Conservation (phyloP, 1,139 yeast species). For the Yamadazyma oceani region DNA sequence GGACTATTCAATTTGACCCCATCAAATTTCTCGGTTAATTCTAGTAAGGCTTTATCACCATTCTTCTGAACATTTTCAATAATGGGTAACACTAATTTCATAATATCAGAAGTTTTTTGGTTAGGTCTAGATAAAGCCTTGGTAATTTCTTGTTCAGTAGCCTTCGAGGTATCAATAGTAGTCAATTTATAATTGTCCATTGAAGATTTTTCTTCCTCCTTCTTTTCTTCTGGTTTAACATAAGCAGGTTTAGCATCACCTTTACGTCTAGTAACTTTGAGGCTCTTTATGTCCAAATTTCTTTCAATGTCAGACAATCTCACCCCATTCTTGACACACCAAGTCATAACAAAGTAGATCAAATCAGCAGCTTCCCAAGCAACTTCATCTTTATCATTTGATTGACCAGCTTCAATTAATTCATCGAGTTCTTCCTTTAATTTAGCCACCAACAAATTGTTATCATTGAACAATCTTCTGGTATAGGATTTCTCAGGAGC, state of each 20-base stretch:
- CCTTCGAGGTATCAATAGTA: constrained; percentile 51
- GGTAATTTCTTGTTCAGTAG: constrained; percentile 46
- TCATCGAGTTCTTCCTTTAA: constrained; percentile 97
- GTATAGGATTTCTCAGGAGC: constrained; percentile 96
- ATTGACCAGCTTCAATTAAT: constrained; percentile 72
- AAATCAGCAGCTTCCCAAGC: constrained; percentile 99
- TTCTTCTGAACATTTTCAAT: constrained; percentile 69
- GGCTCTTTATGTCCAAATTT: constrained; percentile 78
- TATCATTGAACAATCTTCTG: constrained; percentile 79
- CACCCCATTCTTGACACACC: constrained; percentile 81
- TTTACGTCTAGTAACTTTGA: constrained; percentile 86
- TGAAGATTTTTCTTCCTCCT: constrained; percentile 9
- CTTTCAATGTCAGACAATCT: constrained; percentile 76
- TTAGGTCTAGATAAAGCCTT: constrained; percentile 82
- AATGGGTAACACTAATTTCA: constrained; percentile 90
- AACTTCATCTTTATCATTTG: constrained; percentile 55
- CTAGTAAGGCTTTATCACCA: constrained; percentile 86
- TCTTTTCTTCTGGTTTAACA: constrained; percentile 27
- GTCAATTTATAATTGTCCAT: constrained; percentile 53
- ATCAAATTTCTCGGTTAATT: constrained; percentile 87
- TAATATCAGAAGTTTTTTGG: constrained; percentile 86
- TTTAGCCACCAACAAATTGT: constrained; percentile 74
- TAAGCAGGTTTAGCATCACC: constrained; percentile 93
- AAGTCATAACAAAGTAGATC: constrained; percentile 85
- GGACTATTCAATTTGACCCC: constrained; percentile 74